These are phyloP conservation scores for Mucor ambiguus DNA, from an alignment of 371 early-diverging fungal species.

Conservation along the genomic window DNA sequence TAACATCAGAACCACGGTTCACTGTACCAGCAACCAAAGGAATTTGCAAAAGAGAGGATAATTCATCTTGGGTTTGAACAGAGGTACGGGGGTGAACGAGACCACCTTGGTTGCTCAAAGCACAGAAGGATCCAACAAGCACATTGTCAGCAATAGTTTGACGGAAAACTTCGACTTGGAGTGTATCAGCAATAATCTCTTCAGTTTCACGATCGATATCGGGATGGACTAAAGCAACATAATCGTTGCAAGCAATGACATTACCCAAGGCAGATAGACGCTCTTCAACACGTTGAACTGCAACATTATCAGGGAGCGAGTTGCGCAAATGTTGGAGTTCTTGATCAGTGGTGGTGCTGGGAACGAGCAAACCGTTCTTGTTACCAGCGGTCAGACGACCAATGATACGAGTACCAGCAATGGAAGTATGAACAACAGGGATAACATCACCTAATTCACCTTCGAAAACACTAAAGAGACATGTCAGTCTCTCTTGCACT, in stretches of 20 bases:
- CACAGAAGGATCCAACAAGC: conserved; percentile 98
- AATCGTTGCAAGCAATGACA: conserved; percentile 99
- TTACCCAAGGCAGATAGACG: conserved; percentile 99
- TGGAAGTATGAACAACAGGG: conserved; percentile 99
- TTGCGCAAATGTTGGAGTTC: conserved; percentile 99
- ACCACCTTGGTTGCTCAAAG: conserved; percentile 98
- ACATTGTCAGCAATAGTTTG: conserved; percentile 99
- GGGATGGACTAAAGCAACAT: conserved; percentile 99
- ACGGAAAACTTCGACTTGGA: conserved; percentile 98
- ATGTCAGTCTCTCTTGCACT: background rate
- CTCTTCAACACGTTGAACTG: conserved; percentile 98
- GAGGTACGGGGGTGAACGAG: conserved; percentile 97
- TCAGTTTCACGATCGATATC: conserved; percentile 99
- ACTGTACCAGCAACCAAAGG: conserved; percentile 99
- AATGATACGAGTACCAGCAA: conserved; percentile 98
- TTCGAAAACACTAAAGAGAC: conserved; percentile 82
- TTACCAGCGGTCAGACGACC: conserved; percentile 97
- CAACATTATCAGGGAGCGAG: conserved; percentile 95
- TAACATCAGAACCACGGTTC: conserved; percentile 98
- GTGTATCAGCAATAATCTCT: conserved; percentile 98
- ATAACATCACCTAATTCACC: conserved; percentile 94
- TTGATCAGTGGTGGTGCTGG: conserved; percentile 98
- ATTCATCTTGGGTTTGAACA: conserved; percentile 97
- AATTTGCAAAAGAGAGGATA: conserved; percentile 97
- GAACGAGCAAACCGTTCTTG: conserved; percentile 96